These are phyloP conservation scores for Populus tomentosa DNA, from an alignment of 441 rosid genomes.

Conservation along the genomic window DNA sequence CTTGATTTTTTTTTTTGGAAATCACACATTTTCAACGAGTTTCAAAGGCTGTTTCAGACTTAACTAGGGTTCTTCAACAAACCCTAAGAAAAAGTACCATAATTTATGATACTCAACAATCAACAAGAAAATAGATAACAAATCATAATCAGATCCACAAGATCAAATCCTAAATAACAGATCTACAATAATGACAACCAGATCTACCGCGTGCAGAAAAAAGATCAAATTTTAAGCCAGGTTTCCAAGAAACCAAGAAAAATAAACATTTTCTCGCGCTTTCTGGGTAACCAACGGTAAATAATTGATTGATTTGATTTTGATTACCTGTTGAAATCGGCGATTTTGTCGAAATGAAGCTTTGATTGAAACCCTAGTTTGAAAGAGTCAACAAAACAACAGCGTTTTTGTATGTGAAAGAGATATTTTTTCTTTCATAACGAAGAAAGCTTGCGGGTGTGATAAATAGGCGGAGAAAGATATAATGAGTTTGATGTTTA, in stretches of 20 bases:
- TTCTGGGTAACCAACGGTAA: background rate
- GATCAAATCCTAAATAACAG: background rate
- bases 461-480: background rate
- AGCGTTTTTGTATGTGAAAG: background rate
- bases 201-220: constrained; percentile 19
- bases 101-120: too few relatives aligned
- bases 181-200: constrained; percentile 3
- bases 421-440: too few relatives aligned
- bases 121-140: background rate
- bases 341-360: background rate
- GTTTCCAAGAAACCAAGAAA: background rate
- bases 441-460: background rate
- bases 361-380: background rate
- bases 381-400: background rate
- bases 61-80: background rate
- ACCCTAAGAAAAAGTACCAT: background rate
- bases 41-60: background rate
- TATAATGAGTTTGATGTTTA: too few relatives aligned
- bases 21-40: background rate
- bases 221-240: background rate
- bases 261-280: background rate
- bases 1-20: too few relatives aligned
- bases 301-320: too few relatives aligned
- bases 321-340: background rate
- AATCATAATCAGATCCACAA: background rate